Conservation (phyloP, 495 filamentous ascomycete genomes). For the Rostrohypoxylon terebratum region DNA sequence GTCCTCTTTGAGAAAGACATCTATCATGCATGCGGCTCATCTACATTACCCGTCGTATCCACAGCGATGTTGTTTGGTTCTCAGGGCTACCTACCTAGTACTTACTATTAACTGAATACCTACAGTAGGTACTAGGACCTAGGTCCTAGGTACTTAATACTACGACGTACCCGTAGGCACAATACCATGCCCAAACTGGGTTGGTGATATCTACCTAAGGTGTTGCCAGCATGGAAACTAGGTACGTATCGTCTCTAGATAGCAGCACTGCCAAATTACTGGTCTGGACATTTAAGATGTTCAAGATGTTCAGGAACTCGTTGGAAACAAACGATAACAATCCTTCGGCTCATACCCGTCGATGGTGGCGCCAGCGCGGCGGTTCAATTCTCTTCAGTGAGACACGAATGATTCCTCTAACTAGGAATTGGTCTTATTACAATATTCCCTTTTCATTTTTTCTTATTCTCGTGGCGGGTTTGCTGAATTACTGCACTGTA, state of each 20-base stretch:
- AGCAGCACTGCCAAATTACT: neutral
- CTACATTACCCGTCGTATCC: slow-evolving; percentile 16
- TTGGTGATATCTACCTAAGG: too few relatives aligned
- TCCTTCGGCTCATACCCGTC: slow-evolving; percentile 12
- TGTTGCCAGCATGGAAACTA: neutral
- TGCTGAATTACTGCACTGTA: slow-evolving; percentile 30
- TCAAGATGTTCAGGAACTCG: too few relatives aligned
- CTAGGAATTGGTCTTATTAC: slow-evolving; percentile 33
- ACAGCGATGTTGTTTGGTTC: neutral
- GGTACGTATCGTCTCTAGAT: neutral
- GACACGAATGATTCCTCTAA: slow-evolving; percentile 37
- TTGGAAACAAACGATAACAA: slow-evolving; percentile 18
- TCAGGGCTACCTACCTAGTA: neutral
- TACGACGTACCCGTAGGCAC: too few relatives aligned
- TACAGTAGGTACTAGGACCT: too few relatives aligned
- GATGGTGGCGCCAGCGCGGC: slow-evolving; percentile 18
- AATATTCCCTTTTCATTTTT: slow-evolving; percentile 40
- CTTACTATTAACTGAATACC: too few relatives aligned
- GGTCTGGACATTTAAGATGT: neutral
- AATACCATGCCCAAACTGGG: too few relatives aligned
- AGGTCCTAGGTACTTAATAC: too few relatives aligned
- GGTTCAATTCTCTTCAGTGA: slow-evolving; percentile 28
- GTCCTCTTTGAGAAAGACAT: slow-evolving; percentile 26
- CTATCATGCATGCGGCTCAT: slow-evolving; percentile 37
- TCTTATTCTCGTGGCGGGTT: slow-evolving; percentile 40